Evolutionary conservation across 495 filamentous ascomycete genomes (phyloP), one percentile per base, ranked within the genome.

Genomic region (Choiromyces venosus): DNA sequence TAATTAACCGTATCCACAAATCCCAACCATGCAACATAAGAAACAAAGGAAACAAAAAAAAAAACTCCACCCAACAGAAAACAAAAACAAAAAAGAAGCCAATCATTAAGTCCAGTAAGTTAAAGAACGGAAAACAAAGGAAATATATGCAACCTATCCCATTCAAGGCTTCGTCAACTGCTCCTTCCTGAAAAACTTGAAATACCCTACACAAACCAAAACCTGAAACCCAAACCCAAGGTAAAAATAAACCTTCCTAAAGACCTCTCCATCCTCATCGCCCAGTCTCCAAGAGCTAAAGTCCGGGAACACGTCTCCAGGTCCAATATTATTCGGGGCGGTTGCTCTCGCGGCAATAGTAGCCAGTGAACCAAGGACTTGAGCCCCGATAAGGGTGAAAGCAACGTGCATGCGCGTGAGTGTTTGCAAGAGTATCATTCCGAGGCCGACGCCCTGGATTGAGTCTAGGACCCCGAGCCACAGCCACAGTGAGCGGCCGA

Each of bases 101-200:
- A 10, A 52, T 14, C 14, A 42, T 42, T 16, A 18, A 2, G 25
- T 33, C 25, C 29, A 16, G 25, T 33, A 33, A 4, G 12, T 10
- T 33, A 61, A 61, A 33, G 0, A n/a, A n/a, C n/a, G n/a, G n/a
- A 29, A 33, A 14, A 33, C 25, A 29, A 61, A 33, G 25, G 10
- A 25, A 29, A 61, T 25, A 16, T 61, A 61, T 7, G 8, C 1
- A 19, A n/a, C n/a, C n/a, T n/a, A n/a, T n/a, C 25, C 25, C 52
- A 7, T 61, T 74, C n/a, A 89, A 33, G 90, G 90, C 84, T 92
- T 92, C 56, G 84, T 85, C 61, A 91, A 85, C 80, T 91, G 89
- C 81, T 91, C 90, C 83, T 89, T 91, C 40, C 90, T 84, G 85
- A 91, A 92, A 83, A 90, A 91, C 79, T 87, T 83, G 66, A 90